These are phyloP conservation scores for Pythium monospermum DNA, from an alignment of 352 stramenopile species.

Conservation along the genomic window DNA sequence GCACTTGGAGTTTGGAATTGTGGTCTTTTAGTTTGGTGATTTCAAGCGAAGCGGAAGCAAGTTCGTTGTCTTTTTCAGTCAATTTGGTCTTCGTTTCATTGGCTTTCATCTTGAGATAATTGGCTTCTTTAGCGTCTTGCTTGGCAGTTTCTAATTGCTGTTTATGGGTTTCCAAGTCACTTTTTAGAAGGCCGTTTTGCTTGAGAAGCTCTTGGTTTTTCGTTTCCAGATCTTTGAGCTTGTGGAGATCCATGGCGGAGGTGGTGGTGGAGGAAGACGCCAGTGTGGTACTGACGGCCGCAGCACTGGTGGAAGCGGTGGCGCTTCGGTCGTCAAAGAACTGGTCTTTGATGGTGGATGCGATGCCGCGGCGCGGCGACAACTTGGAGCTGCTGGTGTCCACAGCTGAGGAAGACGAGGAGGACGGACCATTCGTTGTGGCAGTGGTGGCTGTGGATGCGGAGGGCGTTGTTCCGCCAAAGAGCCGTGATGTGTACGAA, in stretches of 20 bases:
- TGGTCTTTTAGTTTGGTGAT: conserved; percentile 8
- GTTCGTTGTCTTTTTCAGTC: conserved; percentile 24
- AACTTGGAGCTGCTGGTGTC: neutral
- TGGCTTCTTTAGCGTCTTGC: conserved; percentile 45
- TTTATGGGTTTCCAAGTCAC: conserved; percentile 13
- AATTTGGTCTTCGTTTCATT: conserved; percentile 44
- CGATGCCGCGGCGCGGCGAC: conserved; percentile 10
- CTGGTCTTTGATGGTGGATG: conserved; percentile 21
- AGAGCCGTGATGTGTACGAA: neutral
- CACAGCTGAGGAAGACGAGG: neutral
- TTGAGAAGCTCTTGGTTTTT: conserved; percentile 24
- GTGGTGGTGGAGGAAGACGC: neutral
- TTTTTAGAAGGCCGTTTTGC: conserved; percentile 16
- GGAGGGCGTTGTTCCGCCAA: neutral
- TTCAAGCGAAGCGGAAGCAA: conserved; percentile 4
- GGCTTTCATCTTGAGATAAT: conserved; percentile 54
- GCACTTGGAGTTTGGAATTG: neutral
- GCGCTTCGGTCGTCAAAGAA: conserved; percentile 24
- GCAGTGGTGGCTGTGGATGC: neutral
- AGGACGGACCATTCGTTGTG: neutral
- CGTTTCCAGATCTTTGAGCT: conserved; percentile 33
- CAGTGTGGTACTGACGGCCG: neutral
- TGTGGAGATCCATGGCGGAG: conserved; percentile 11
- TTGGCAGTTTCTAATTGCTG: conserved; percentile 26
- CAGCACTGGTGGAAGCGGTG: neutral